Percentiles rank a stretch among this genome's conserved stretches.
Conservation (phyloP, 495 filamentous ascomycete genomes). For the Corynascus novoguineensis region DNA sequence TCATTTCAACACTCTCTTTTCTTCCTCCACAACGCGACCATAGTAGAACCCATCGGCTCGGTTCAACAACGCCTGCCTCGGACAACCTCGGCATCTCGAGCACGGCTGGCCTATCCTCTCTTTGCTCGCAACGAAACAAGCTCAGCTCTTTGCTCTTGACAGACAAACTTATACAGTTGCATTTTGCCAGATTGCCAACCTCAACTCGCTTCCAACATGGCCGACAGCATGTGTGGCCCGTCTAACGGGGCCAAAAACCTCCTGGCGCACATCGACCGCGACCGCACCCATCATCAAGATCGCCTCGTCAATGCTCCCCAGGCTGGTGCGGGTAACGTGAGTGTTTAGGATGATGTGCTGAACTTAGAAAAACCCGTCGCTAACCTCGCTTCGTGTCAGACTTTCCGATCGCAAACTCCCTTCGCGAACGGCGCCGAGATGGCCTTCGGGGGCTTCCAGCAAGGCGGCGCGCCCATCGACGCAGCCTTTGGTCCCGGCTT, state of each 20-base stretch:
- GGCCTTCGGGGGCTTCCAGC: constrained; percentile 25
- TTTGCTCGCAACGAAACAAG: background rate
- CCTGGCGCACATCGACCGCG: constrained; percentile 69
- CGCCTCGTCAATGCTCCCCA: constrained; percentile 36
- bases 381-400: constrained; percentile 16
- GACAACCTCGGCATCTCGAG: constrained; percentile 16
- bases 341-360: background rate
- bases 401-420: constrained; percentile 27
- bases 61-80: constrained; percentile 7
- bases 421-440: constrained; percentile 14
- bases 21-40: constrained; percentile 3
- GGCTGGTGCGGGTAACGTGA: constrained; percentile 16
- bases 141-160: background rate
- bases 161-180: background rate
- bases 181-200: constrained; percentile 4
- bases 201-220: constrained; percentile 49
- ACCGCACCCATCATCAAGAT: constrained; percentile 83
- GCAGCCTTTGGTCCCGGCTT: constrained; percentile 7
- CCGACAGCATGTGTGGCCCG: constrained; percentile 79
- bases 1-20: background rate
- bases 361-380: background rate
- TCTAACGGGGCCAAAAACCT: constrained; percentile 84
- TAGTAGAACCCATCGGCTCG: constrained; percentile 2
- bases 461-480: constrained; percentile 11
- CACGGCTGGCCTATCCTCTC: background rate